Evolutionary conservation across 441 rosid genomes (phyloP), one percentile per base, ranked within the genome.

Genomic region (Iberis amara): DNA sequence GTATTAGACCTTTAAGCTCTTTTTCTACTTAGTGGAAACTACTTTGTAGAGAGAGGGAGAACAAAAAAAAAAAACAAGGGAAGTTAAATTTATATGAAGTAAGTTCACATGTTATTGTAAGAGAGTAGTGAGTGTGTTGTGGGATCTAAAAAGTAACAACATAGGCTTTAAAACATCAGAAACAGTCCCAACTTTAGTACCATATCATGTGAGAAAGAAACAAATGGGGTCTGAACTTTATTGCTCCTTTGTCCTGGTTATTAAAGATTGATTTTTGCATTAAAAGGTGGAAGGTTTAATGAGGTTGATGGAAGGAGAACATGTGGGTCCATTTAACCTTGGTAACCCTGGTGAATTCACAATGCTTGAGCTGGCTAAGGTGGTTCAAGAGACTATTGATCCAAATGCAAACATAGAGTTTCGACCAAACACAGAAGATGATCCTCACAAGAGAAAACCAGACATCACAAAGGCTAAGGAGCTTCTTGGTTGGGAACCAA

Each of bases 281-380:
- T n/a, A n/a, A 39, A 47, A 84, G 92, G 94, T 85, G 3, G 89
- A 80, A 66, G 94, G 94, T 47, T 73, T 85, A 63, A 77, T 82
- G 68, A 79, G 86, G 21, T 43, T 85, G 51, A 85, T 85, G 94
- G 94, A 80, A 76, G 82, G 89, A 9, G 87, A 85, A 47, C 85
- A 82, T 26, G 89, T 82, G 3, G 94, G 94, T n/a, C 89, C 89
- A 39, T 85, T 94, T 70, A 94, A 94, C 71, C 95, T 94, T 30
- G 97, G 99, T 11, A 94, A 94, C 67, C 99, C 99, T 0, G 99
- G 99, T 35, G 99, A 94, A 85, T 94, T 94, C 73, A 94, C 99
- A 64, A 94, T 94, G 99, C 82, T 85, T 60, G 87, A 82, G 63
- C 85, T 85, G n/a, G 94, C 94, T 11, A 57, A 85, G 89, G 85